Conservation (phyloP, 2,329 filamentous ascomycete species). For the Aureobasidium sp. region DNA sequence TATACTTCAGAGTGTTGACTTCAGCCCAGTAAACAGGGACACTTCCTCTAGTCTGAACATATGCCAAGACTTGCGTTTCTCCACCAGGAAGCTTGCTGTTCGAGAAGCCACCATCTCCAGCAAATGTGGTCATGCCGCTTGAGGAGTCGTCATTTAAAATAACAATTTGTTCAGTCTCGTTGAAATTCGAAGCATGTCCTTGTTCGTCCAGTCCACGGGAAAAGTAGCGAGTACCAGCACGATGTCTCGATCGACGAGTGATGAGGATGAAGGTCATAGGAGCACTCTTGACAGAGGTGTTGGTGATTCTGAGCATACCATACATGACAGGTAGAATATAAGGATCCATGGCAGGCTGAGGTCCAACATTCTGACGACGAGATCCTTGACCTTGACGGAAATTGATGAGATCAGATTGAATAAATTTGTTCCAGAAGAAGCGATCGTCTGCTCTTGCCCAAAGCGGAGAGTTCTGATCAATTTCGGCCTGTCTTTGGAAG, state of each 20-base stretch:
- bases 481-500: constrained; percentile 77
- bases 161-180: constrained; percentile 92
- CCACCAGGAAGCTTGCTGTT: constrained; percentile 60
- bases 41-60: constrained; percentile 93
- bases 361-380: constrained; percentile 56
- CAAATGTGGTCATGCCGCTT: constrained; percentile 70
- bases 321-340: constrained; percentile 95
- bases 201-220: constrained; percentile 89
- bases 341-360: constrained; percentile 73
- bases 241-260: constrained; percentile 78
- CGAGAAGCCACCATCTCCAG: constrained; percentile 66
- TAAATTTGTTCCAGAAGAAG: constrained; percentile 97
- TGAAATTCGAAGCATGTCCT: constrained; percentile 96
- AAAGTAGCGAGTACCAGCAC: constrained; percentile 89
- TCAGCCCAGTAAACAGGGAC: constrained; percentile 96
- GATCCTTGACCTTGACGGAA: constrained; percentile 60
- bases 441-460: constrained; percentile 94
- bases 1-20: constrained; percentile 87
- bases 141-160: constrained; percentile 75
- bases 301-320: constrained; percentile 87
- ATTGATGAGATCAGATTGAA: constrained; percentile 85
- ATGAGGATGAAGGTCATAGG: constrained; percentile 81
- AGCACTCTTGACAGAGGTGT: constrained; percentile 77
- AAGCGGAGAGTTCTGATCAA: constrained; percentile 60
- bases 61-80: constrained; percentile 85